Evolutionary conservation across 2,329 filamentous ascomycete species (phyloP).

Genomic region (Didymella arachidicola): DNA sequence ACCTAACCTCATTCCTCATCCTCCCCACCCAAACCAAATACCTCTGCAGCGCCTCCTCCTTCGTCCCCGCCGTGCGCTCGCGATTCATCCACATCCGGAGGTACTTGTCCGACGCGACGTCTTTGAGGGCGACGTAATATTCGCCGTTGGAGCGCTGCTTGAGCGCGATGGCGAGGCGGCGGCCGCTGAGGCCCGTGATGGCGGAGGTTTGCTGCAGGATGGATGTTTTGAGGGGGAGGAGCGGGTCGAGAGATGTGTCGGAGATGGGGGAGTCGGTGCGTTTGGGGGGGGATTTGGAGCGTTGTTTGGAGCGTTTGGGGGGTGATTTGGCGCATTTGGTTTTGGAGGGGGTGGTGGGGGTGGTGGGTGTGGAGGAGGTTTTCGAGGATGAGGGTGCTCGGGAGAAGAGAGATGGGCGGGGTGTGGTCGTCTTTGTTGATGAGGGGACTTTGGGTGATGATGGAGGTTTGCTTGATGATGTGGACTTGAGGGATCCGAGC

Average conservation of each 20-base stretch:
- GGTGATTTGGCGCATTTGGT: conserved; percentile 5
- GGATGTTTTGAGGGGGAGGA: conserved; percentile 10
- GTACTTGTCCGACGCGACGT: conserved; percentile 37
- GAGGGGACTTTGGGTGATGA: conserved; percentile 7
- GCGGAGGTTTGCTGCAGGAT: conserved; percentile 24
- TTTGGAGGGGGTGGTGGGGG: conserved; percentile 2
- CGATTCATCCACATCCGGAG: conserved; percentile 44
- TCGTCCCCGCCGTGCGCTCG: conserved; percentile 32
- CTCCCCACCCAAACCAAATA: conserved; percentile 38
- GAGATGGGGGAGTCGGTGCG: conserved; percentile 12
- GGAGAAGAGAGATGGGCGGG: not conserved
- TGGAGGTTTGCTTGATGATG: not conserved
- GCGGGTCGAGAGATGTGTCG: conserved; percentile 3
- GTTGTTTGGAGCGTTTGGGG: conserved; percentile 15
- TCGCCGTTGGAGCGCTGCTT: conserved; percentile 32
- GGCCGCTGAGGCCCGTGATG: conserved; percentile 36
- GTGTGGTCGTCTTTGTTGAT: not conserved
- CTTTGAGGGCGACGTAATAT: conserved; percentile 41
- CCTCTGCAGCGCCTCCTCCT: conserved; percentile 36
- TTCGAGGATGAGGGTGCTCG: not conserved
- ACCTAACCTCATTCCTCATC: conserved; percentile 32
- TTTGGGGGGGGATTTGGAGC: conserved; percentile 15
- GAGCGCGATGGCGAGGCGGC: conserved; percentile 30
- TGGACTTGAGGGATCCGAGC: conserved; percentile 1
- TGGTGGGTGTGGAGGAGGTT: not conserved